Base-by-base conservation (phyloP, 352 stramenopile species). In the Plasmopara viticola region DNA sequence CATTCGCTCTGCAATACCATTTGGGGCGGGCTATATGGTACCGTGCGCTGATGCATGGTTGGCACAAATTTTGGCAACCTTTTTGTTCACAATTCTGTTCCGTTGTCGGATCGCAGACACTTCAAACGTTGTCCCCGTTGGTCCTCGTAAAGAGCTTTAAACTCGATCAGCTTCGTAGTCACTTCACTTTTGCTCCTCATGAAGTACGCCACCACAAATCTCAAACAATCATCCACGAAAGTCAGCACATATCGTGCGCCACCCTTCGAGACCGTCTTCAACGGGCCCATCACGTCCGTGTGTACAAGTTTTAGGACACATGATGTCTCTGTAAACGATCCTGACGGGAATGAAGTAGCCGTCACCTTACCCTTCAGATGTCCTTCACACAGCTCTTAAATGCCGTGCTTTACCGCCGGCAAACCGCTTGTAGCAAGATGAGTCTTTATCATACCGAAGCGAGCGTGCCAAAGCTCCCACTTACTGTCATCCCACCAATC, bases 81-180 rank as follows among this genome's bases (percentile, higher is more conserved):
- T n/a, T n/a, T n/a, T n/a, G n/a, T 47, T 47, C 20, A 47, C 42
- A n/a, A 35, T n/a, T 37, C 20, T 9, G 42, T 47, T 4, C 20
- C 20, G 20, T 35, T 47, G 20, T 47, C 18, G 6, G 42, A 47
- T 9, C 42, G 15, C 12, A 47, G 9, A 45, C n/a, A 45, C 7
- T 45, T 45, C 7, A 45, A 13, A 7, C 20, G 42, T 35, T 35
- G 6, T 14, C 40, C n/a, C 17, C 40, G 7, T 17, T 45, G 40
- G 17, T 45, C 28, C 6, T 45, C 40, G 13, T 45, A 45, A 6
- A 45, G 6, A 5, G 40, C 40, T 14, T 45, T 8, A 15, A 45
- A 13, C 40, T 9, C 2, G 0, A n/a, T 41, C n/a, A 45, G 15
- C 40, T 45, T 45, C 0, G n/a, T 17, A 1, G 14, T 15, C 15